Base-by-base conservation (phyloP, 441 rosid species). In the Theobroma grandiflorum region DNA sequence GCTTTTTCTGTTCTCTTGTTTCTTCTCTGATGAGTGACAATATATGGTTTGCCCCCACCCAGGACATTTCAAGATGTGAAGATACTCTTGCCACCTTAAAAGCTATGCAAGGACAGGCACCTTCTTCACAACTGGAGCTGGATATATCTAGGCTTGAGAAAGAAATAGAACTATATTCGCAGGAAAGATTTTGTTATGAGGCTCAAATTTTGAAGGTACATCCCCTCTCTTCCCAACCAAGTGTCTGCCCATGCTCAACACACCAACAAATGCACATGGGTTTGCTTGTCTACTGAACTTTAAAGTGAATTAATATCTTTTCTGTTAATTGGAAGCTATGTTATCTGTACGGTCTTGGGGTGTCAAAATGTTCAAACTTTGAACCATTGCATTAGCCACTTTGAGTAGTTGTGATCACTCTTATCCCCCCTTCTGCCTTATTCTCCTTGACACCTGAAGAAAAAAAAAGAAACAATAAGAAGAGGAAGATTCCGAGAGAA, bases 161-260 rank as follows among this genome's bases (percentile, higher is more conserved):
- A 76, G 96, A 93, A 82, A 79, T 95, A 75, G 99, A 97, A 80
- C 53, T 78, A n/a, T 86, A 85, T 88, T 89, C 95, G 8, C 99
- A 95, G 85, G 99, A 93, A 85, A 97, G 95, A 84, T 90, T 93
- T 72, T 97, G 99, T 76, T 95, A 91, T 47, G 98, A 95, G 81
- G 98, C 99, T 78, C 99, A 95, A 87, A 88, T 97, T 84, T 79
- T 97, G 77, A 95, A 98, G 92, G 99, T 95, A 90, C 74, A 78
- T 49, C 11, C 16, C 40, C 78, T 78, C 74, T 77, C 77, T 82
- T 38, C 63, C 79, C 35, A 61, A 61, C 45, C 33, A 15, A 57
- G 76, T 20, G 18, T 72, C 16, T 72, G 12, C 0, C 4, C 35
- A 11, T 42, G 2, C 9, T 14, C 15, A 42, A 62, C 7, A 62